Evolutionary conservation across 2,329 filamentous ascomycete genomes (phyloP).

Genomic region (Aureobasidium zeae): DNA sequence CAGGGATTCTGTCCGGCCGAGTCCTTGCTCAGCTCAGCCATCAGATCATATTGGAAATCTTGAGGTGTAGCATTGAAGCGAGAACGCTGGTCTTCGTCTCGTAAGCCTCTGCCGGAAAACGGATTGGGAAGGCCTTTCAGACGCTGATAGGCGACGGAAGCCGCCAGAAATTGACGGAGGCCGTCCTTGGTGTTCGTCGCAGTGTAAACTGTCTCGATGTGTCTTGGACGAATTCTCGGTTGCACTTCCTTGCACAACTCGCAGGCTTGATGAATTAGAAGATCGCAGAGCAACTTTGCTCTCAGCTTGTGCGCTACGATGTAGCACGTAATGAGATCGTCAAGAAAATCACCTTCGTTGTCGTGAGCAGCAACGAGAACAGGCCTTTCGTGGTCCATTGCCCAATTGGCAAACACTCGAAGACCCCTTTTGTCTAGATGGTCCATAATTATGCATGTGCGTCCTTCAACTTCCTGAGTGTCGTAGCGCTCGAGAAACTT

Average conservation of each 20-base stretch:
- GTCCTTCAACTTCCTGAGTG: not conserved
- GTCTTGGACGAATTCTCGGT: not conserved
- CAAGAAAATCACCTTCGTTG: not conserved
- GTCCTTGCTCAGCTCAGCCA: not conserved
- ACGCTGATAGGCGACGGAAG: not conserved
- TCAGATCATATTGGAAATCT: constrained; percentile 3
- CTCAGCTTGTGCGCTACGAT: not conserved
- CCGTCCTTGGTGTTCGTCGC: not conserved
- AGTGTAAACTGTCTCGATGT: not conserved
- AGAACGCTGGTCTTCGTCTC: not conserved
- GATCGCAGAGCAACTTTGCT: not conserved
- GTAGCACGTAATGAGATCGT: not conserved
- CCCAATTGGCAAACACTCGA: not conserved
- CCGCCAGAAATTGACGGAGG: not conserved
- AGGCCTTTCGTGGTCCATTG: constrained; percentile 2
- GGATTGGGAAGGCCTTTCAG: not conserved
- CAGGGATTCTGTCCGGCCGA: not conserved
- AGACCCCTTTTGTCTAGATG: not conserved
- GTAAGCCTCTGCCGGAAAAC: not conserved
- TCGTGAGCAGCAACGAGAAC: not conserved
- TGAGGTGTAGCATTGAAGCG: not conserved
- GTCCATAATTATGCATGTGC: not conserved
- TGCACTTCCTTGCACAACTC: not conserved
- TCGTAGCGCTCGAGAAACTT: not conserved
- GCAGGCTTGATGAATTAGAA: not conserved